Evolutionary conservation across 768 basidiomycete genomes (phyloP), one percentile per base, ranked within the genome.

Genomic region (Heimioporus sp.): DNA sequence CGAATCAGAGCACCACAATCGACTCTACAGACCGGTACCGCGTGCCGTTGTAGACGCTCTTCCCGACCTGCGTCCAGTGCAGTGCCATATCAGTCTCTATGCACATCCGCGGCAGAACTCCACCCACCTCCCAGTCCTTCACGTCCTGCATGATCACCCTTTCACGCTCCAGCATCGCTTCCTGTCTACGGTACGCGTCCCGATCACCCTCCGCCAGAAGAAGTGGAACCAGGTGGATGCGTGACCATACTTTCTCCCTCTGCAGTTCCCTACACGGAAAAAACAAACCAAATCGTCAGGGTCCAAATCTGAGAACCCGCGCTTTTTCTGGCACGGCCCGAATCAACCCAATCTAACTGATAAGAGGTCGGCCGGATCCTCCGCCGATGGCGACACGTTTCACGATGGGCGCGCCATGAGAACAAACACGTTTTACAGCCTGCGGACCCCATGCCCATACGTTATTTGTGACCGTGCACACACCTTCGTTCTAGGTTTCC

Each of bases 121-220:
- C 39, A 78, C 92, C 68, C 72, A 97, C 94, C 90, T 91, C 85
- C 95, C 95, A 98, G 36, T 83, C 91, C 51, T 80, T 78, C 46
- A 98, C 93, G 61, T 92, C 89, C 72, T 89, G 91, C 96, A 98
- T 98, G 64, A 98, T 92, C 72, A 84, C 89, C 72, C 76, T 78
- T 72, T 98, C 97, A 42, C 92, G 73, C 24, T 75, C 86, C 48
- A 87, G 46, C 44, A 83, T 84, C n/a, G 90, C 92, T 64, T 85
- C 81, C 63, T 85, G 74, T 36, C 91, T 82, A 54, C 92, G 80
- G 75, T 90, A 93, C 50, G 80, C 77, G 68, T 95, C 92, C 49
- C 97, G 87, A 74, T 99, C 96, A 5, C 86, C 86, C 69, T 99
- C 96, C 36, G 96, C 96, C 60, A 95, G 78, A 42, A 99, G 79